Base-by-base conservation (phyloP, 129 eudicot species). In the Logfia minima region DNA sequence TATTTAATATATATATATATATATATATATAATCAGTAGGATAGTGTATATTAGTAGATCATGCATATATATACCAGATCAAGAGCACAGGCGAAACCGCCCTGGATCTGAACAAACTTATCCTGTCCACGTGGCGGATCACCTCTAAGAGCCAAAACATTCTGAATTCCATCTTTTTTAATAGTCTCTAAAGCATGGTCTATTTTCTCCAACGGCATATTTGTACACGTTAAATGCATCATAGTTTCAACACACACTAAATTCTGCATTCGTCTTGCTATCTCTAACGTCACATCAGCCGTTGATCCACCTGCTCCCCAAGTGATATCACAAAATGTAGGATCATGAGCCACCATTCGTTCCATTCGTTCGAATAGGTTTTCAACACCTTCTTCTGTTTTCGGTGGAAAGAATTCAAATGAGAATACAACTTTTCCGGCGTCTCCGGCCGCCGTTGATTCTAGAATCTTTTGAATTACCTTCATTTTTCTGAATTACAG, bases 271-370 rank as follows among this genome's bases (percentile, higher is more conserved):
- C 97, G 84, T 56, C 89, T 91, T 5, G 96, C 94, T 1, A 95
- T 95, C 70, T 95, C 99, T 21, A 95, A 81, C 0, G 99, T 95
- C 39, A 95, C 88, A 77, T 95, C 99, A 5, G 99, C 99, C 1
- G 99, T 95, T 22, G 99, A 81, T 0, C 99, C 99, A 22, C 99
- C 99, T 29, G 99, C 99, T 1, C 99, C 99, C 99, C 99, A 95
- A 0, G 99, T 95, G 5, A 95, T 95, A 55, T 95, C 99, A 79
- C 99, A 95, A 66, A 95, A 95, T 0, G 94, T 65, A 6, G 99
- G 99, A 77, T 86, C 82, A 85, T 95, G 96, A 8, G 96, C 86
- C 78, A 95, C 99, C 99, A 95, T 95, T 52, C 97, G 70, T 75
- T 95, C 99, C 99, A 95, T 95, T 11, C 90, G 79, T 39, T 95